Evolutionary conservation across 2,329 filamentous ascomycete species (phyloP).

Genomic region (Aspergillus novoparasiticus): DNA sequence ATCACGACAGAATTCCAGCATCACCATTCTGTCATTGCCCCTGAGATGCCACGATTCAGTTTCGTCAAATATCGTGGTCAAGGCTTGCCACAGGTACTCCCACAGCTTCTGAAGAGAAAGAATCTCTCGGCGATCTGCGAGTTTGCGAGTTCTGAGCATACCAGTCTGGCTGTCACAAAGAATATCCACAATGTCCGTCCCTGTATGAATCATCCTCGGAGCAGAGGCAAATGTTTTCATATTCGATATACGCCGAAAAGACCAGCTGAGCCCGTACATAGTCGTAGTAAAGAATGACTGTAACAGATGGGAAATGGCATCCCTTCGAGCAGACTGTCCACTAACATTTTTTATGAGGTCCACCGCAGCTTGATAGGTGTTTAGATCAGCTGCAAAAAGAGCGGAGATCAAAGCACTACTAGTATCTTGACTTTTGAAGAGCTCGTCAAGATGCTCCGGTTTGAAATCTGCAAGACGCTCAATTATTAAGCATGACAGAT

Average conservation of each 20-base stretch:
- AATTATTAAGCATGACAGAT: conserved; percentile 71
- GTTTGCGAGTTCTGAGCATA: conserved; percentile 59
- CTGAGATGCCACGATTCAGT: conserved; percentile 80
- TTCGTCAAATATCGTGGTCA: conserved; percentile 78
- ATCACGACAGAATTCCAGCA: conserved; percentile 93
- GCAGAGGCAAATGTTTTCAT: conserved; percentile 63
- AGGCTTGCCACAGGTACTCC: conserved; percentile 78
- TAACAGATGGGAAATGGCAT: conserved; percentile 65
- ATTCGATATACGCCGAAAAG: conserved; percentile 57
- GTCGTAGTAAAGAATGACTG: conserved; percentile 58
- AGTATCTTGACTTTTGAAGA: conserved; percentile 69
- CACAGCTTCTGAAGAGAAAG: conserved; percentile 75
- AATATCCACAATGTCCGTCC: conserved; percentile 63
- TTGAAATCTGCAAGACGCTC: conserved; percentile 78
- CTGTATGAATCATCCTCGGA: conserved; percentile 62
- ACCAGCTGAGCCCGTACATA: conserved; percentile 58
- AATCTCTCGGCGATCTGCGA: conserved; percentile 62
- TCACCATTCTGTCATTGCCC: conserved; percentile 69
- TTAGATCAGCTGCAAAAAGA: conserved; percentile 77
- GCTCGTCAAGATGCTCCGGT: conserved; percentile 64
- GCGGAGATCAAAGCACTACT: conserved; percentile 76
- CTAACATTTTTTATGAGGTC: conserved; percentile 83
- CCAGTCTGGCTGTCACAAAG: conserved; percentile 66
- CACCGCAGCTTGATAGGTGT: conserved; percentile 76
- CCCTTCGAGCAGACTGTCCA: conserved; percentile 63